Evolutionary conservation across 352 stramenopile genomes (phyloP).

Genomic region (Phytophthora multivora): DNA sequence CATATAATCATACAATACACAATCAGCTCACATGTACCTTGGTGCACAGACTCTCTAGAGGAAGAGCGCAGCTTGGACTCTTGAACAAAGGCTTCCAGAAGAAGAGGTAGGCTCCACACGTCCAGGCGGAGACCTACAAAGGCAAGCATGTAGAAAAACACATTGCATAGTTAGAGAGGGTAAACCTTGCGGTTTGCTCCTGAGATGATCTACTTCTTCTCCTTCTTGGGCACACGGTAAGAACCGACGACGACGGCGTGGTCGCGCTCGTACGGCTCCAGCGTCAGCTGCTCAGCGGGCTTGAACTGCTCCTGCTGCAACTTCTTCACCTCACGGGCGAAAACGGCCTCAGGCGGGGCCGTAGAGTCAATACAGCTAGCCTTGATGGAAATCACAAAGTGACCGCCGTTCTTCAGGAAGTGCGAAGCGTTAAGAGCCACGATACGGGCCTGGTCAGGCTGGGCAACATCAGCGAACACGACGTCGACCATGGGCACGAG

Average conservation of each 20-base stretch:
- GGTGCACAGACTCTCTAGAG: background rate
- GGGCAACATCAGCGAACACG: conserved; percentile 99
- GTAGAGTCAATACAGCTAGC: conserved; percentile 99
- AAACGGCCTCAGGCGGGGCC: conserved; percentile 97
- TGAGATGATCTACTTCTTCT: conserved; percentile 73
- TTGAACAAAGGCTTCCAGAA: conserved; percentile 17
- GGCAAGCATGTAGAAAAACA: conserved; percentile 39
- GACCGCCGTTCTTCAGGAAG: conserved; percentile 99
- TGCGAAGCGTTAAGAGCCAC: conserved; percentile 98
- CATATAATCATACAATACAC: conserved; percentile 26
- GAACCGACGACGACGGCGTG: conserved; percentile 98
- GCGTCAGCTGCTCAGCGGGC: conserved; percentile 97
- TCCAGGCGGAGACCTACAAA: conserved; percentile 44
- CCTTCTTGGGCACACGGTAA: conserved; percentile 96
- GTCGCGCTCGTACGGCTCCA: conserved; percentile 99
- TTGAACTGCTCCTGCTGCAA: conserved; percentile 99
- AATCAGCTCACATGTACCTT: conserved; percentile 10
- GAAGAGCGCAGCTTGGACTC: conserved; percentile 31
- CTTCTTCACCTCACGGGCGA: conserved; percentile 97
- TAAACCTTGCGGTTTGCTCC: conserved; percentile 31
- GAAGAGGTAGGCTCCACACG: conserved; percentile 30
- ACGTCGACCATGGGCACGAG: conserved; percentile 99
- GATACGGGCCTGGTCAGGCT: conserved; percentile 99
- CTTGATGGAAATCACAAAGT: conserved; percentile 99
- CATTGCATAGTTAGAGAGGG: conserved; percentile 43